Percentiles rank a stretch among this genome's conserved stretches.
These are phyloP conservation scores for Rhodotorula sp. DNA, from an alignment of 1,284 basidiomycete species.

Conservation along the genomic window DNA sequence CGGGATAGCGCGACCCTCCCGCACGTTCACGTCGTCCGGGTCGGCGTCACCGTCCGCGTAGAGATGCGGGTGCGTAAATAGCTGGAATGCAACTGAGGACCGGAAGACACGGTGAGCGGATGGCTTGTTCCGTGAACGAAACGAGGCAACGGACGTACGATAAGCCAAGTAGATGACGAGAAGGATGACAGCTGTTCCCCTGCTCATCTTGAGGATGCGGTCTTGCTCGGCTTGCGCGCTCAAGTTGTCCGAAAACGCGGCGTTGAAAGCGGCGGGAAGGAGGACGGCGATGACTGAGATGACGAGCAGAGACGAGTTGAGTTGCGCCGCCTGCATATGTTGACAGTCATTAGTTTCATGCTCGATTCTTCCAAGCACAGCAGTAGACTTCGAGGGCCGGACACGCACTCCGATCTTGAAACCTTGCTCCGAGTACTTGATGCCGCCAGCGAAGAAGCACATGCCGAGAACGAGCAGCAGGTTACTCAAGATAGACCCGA, in stretches of 20 bases:
- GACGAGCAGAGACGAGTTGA: conserved; percentile 55
- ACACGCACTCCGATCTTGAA: conserved; percentile 12
- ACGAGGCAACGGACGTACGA: too few relatives aligned
- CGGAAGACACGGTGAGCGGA: conserved; percentile 59
- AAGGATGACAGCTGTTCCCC: conserved; percentile 76
- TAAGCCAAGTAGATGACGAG: conserved; percentile 56
- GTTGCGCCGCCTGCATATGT: conserved; percentile 51
- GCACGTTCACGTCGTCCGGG: conserved; percentile 46
- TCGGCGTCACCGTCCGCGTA: conserved; percentile 59
- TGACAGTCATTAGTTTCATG: not conserved
- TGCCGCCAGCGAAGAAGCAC: conserved; percentile 64
- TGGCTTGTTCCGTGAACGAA: too few relatives aligned
- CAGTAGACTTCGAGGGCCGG: not conserved
- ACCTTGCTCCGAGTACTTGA: conserved; percentile 65
- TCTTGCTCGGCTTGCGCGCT: conserved; percentile 49
- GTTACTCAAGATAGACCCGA: conserved; percentile 75
- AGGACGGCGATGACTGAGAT: conserved; percentile 54
- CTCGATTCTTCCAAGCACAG: too few relatives aligned
- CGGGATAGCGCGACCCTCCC: conserved; percentile 29
- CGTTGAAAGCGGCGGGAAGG: conserved; percentile 54
- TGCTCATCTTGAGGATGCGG: conserved; percentile 69
- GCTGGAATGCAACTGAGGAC: conserved; percentile 66
- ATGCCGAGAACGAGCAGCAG: conserved; percentile 52
- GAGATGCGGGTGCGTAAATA: conserved; percentile 74
- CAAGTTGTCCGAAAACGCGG: conserved; percentile 49